Conservation (phyloP, 768 basidiomycete genomes). For the Leccinellum rugosiceps region DNA sequence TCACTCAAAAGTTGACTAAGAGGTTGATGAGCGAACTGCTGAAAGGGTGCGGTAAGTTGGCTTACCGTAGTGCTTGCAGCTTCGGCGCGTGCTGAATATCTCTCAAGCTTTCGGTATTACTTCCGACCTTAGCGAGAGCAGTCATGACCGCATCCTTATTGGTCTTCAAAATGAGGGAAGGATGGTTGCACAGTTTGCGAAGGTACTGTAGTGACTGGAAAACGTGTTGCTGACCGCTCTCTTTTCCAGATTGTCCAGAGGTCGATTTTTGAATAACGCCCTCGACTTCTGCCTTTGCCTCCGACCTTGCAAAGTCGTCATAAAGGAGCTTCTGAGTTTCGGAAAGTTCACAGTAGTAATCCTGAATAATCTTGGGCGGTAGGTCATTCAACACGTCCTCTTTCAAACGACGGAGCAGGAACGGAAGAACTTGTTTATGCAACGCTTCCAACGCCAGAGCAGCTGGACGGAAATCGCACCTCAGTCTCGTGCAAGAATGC, state of each 20-base stretch:
- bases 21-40: constrained; percentile 3
- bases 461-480: constrained; percentile 47
- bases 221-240: constrained; percentile 72
- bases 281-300: constrained; percentile 61
- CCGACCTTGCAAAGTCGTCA: constrained; percentile 87
- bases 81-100: constrained; percentile 95
- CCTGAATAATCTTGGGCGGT: constrained; percentile 99
- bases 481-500: constrained; percentile 1
- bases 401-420: constrained; percentile 92
- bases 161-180: constrained; percentile 82
- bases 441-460: constrained; percentile 91
- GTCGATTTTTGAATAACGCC: constrained; percentile 54
- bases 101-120: constrained; percentile 45
- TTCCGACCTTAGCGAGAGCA: constrained; percentile 55
- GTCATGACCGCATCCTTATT: constrained; percentile 54
- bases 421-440: constrained; percentile 99
- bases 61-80: constrained; percentile 83
- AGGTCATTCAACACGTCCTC: constrained; percentile 95
- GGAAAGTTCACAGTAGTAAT: constrained; percentile 97
- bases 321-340: constrained; percentile 92
- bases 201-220: constrained; percentile 98
- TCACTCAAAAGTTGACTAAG: constrained; percentile 87
- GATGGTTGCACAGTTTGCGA: constrained; percentile 97
- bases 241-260: constrained; percentile 32
- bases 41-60: not conserved